Evolutionary conservation across 2,329 filamentous ascomycete species (phyloP), one percentile per base, ranked within the genome.

Genomic region (Fulvia fulva): DNA sequence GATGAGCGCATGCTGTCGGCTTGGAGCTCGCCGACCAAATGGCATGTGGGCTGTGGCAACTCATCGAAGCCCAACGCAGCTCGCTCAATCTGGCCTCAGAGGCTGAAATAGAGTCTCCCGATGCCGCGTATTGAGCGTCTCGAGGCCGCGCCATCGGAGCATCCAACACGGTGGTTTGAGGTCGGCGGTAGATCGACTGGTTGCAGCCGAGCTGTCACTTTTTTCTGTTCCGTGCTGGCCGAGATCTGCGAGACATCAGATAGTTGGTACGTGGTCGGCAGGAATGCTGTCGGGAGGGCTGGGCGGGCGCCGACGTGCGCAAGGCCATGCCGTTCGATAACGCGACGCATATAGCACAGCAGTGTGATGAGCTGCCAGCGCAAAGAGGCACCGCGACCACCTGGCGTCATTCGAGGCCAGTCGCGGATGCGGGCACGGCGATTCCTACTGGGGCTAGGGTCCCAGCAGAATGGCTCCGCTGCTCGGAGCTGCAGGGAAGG

Each of bases 41-140:
- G 44, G 44, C 45, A 57, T 47, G 56, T 55, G 37, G 45, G 41
- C 55, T 47, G 51, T 23, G 25, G 56, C 46, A 30, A 46, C 51
- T 9, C 55, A 44, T 55, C 44, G 53, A 30, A 50, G 23, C 47
- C 32, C 49, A 32, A 41, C 30, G 60, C 57, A 59, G 47, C 28
- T 62, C 49, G 57, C 60, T 62, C 43, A 53, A 59, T 51, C 22
- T 45, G 44, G 60, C 51, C 12, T 11, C n/a, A 9, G 57, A 61
- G 61, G 62, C 62, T 63, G 62, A 60, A 50, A 55, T 61, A 55
- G 54, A 59, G 58, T 57, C 49, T 53, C 54, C 62, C 59, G 45
- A 61, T 53, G 50, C 59, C 52, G 57, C 59, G 62, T 63, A 49
- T 47, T 43, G 56, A 57, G 56, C 53, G 53, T 41, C 53, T 44